Conservation (phyloP, 176 grass and related monocot genomes). For the Oryza longistaminata region DNA sequence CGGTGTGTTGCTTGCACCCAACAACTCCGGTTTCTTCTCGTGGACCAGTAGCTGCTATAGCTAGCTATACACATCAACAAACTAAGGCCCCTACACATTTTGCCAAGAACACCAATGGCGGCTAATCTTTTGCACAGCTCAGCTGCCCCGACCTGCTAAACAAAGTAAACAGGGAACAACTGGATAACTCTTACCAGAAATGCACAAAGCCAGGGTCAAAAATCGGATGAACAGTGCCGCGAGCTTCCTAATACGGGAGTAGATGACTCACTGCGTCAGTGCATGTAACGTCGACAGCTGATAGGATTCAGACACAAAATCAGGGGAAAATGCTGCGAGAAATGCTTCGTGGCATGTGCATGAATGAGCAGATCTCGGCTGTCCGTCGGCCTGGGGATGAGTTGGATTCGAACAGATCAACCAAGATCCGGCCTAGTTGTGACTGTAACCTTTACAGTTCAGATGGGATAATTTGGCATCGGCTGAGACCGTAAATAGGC, state of each 20-base stretch:
- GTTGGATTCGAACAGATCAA: constrained; percentile 35
- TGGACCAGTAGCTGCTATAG: neutral
- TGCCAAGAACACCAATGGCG: constrained; percentile 41
- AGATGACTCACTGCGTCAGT: neutral
- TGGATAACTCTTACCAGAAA: constrained; percentile 45
- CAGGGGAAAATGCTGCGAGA: neutral
- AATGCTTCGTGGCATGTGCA: constrained; percentile 14
- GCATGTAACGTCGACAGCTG: neutral
- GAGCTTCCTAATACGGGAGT: constrained; percentile 24
- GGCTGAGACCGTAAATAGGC: neutral
- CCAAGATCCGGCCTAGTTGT: constrained; percentile 3
- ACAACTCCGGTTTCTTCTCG: neutral
- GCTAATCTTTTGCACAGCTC: neutral
- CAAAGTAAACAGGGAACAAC: neutral
- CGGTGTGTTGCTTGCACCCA: constrained; percentile 27
- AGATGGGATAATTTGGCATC: constrained; percentile 9
- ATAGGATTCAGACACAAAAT: neutral
- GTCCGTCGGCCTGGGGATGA: neutral
- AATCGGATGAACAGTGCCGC: neutral
- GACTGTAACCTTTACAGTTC: constrained; percentile 27
- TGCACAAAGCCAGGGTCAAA: constrained; percentile 33
- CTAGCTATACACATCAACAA: neutral
- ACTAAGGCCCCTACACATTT: neutral
- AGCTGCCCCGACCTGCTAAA: neutral
- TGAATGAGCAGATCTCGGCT: neutral